Percentiles rank a stretch among this genome's conserved stretches.
These are phyloP conservation scores for Phialophora tarda DNA, from an alignment of 2,329 filamentous ascomycete species.

Conservation along the genomic window DNA sequence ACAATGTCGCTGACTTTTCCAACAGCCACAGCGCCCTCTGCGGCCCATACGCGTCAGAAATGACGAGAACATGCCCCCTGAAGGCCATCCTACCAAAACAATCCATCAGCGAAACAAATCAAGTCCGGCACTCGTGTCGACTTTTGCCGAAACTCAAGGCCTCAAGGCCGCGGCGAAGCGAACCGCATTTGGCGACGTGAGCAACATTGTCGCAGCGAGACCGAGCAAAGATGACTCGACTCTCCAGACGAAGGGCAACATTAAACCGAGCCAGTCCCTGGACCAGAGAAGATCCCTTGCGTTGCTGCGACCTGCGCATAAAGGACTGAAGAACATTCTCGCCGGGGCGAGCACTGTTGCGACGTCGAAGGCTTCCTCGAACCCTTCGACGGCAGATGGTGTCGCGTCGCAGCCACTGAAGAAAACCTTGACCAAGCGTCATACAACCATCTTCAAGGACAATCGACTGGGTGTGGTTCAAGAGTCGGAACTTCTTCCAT, in stretches of 20 bases:
- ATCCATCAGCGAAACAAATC: constrained; percentile 86
- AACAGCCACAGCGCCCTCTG: constrained; percentile 71
- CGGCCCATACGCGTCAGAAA: constrained; percentile 64
- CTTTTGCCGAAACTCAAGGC: constrained; percentile 58
- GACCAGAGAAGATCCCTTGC: constrained; percentile 54
- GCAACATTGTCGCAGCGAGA: constrained; percentile 63
- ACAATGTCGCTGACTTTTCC: constrained; percentile 34
- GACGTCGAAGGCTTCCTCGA: constrained; percentile 30
- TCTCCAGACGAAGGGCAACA: constrained; percentile 55
- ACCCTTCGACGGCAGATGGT: constrained; percentile 44
- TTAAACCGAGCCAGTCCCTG: constrained; percentile 44
- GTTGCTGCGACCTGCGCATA: constrained; percentile 66
- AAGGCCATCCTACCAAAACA: constrained; percentile 57
- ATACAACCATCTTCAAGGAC: constrained; percentile 62
- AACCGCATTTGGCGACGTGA: constrained; percentile 80
- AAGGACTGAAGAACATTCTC: constrained; percentile 51
- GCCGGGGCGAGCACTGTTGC: constrained; percentile 41
- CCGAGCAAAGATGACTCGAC: constrained; percentile 63
- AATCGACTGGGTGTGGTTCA: constrained; percentile 44
- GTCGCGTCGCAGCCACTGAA: constrained; percentile 43
- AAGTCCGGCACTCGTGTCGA: constrained; percentile 63
- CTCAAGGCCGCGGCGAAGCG: constrained; percentile 73
- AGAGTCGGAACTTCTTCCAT: constrained; percentile 35
- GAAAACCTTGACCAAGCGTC: constrained; percentile 59
- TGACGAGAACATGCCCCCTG: constrained; percentile 71